Conservation (phyloP, 495 filamentous ascomycete genomes). For the Astrothelium subdiscretum region DNA sequence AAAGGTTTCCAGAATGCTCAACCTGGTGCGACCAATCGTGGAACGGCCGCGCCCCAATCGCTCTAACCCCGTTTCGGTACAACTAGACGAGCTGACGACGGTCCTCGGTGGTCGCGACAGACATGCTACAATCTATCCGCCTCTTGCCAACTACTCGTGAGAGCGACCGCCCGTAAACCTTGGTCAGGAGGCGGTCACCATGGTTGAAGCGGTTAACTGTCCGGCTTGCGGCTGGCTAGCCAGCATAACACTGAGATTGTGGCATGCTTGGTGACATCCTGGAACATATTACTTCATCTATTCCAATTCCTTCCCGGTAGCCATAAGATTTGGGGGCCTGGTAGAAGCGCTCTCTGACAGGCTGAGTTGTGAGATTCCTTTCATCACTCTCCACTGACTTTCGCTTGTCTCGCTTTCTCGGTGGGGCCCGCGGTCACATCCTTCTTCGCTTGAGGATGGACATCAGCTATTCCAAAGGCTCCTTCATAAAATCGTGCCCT, state of each 20-base stretch:
- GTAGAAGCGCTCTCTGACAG: background rate
- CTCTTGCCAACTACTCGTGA: background rate
- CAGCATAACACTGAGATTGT: background rate
- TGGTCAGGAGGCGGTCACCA: background rate
- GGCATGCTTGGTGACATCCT: background rate
- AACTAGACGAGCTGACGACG: background rate
- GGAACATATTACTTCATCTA: background rate
- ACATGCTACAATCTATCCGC: background rate
- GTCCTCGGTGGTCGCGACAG: background rate
- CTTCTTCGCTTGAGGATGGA: slow-evolving; percentile 1
- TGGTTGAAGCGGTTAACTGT: background rate
- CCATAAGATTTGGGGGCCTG: background rate
- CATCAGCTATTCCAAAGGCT: background rate
- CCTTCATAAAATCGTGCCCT: background rate
- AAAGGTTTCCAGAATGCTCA: background rate
- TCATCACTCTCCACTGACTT: background rate
- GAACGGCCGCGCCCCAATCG: background rate
- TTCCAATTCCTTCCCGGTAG: background rate
- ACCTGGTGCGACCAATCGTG: background rate
- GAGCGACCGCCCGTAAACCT: background rate
- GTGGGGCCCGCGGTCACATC: background rate
- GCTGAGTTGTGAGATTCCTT: background rate
- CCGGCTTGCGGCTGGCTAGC: background rate
- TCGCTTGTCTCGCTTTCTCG: background rate
- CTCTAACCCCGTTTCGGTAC: background rate